These are phyloP conservation scores for Rosa rugosa DNA, from an alignment of 306 rosid genomes.

Conservation along the genomic window DNA sequence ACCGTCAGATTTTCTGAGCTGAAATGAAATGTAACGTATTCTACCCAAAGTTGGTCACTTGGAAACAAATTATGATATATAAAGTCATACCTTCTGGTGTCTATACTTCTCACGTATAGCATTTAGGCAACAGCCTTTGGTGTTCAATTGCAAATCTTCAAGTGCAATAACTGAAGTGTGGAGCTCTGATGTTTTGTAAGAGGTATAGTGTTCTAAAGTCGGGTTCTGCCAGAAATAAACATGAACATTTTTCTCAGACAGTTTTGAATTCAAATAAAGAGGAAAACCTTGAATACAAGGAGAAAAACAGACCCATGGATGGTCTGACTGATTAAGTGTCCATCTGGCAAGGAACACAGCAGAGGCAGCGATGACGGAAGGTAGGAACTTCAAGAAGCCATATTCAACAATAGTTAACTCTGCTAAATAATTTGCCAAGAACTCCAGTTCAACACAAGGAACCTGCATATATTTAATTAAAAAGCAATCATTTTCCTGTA, in stretches of 20 bases:
- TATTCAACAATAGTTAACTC: constrained; percentile 79
- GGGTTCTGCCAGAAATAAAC: constrained; percentile 54
- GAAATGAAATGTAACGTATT: neutral
- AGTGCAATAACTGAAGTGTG: constrained; percentile 66
- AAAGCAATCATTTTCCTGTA: constrained; percentile 6
- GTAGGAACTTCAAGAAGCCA: constrained; percentile 70
- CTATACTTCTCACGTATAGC: constrained; percentile 75
- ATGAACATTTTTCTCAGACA: constrained; percentile 16
- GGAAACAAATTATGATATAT: neutral
- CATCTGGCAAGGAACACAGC: constrained; percentile 92
- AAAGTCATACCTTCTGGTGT: constrained; percentile 58
- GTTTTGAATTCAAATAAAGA: neutral
- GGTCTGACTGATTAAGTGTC: constrained; percentile 66
- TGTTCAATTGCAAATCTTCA: constrained; percentile 63
- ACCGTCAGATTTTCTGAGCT: neutral
- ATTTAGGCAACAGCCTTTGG: constrained; percentile 53
- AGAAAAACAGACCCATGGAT: constrained; percentile 73
- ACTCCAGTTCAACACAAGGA: constrained; percentile 59
- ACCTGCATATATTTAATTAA: constrained; percentile 41
- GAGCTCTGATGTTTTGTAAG: constrained; percentile 64
- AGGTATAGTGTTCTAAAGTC: constrained; percentile 74
- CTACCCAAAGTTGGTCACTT: neutral
- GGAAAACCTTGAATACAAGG: neutral
- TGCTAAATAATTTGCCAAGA: constrained; percentile 77
- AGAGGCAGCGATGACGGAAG: constrained; percentile 83